Evolutionary conservation across 257 asterid species (phyloP).

Genomic region (Solanum sejunctum): DNA sequence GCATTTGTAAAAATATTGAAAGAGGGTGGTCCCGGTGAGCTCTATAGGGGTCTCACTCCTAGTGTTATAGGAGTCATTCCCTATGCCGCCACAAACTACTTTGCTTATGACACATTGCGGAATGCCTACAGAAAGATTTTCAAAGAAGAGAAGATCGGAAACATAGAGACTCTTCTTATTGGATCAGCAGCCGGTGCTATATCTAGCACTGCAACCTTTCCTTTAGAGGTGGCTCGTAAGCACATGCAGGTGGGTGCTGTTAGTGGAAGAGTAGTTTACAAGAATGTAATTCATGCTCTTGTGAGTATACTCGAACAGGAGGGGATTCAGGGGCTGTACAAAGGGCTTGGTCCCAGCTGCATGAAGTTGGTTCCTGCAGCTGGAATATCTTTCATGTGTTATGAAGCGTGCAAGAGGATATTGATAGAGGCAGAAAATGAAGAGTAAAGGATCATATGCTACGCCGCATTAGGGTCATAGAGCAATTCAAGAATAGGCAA

Average conservation of each 20-base stretch:
- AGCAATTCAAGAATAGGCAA: not conserved
- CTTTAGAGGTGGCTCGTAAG: conserved; percentile 92
- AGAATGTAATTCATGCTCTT: conserved; percentile 77
- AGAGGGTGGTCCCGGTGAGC: conserved; percentile 89
- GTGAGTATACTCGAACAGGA: conserved; percentile 67
- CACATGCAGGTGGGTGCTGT: conserved; percentile 94
- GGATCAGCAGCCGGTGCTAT: conserved; percentile 92
- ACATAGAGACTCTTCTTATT: conserved; percentile 76
- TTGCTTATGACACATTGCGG: conserved; percentile 68
- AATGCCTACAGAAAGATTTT: conserved; percentile 45
- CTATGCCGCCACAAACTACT: conserved; percentile 81
- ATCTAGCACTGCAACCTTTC: conserved; percentile 89
- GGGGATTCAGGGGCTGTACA: conserved; percentile 70
- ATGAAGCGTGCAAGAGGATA: conserved; percentile 85
- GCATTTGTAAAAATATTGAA: conserved; percentile 70
- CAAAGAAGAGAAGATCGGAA: conserved; percentile 63
- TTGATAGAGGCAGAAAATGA: conserved; percentile 68
- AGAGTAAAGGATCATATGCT: conserved; percentile 15
- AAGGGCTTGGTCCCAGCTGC: conserved; percentile 91
- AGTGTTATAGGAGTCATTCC: conserved; percentile 89
- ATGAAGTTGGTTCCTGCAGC: conserved; percentile 92
- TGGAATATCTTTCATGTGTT: conserved; percentile 95
- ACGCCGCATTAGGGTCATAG: not conserved
- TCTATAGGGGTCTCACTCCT: conserved; percentile 83
- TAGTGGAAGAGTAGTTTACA: conserved; percentile 79